phyloP scores from a whole-genome alignment of 768 basidiomycete genomes.

The Mycena capillaripes region DNA sequence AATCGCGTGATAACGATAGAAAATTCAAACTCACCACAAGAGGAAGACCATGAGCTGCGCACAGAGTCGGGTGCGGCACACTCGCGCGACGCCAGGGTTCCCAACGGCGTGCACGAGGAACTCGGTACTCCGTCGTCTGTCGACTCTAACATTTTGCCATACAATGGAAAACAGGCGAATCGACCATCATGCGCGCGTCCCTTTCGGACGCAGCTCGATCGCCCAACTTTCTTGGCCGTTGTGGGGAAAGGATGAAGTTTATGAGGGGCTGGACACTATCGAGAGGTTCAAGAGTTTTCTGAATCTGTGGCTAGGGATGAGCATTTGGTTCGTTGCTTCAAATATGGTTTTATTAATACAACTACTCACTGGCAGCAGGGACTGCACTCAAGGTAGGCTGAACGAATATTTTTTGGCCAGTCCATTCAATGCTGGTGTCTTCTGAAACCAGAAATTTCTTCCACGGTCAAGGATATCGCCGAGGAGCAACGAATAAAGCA shows the following conservation, averaged over 20 bases:
- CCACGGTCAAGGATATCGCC: background rate
- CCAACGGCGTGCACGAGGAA: background rate
- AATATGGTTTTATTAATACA: background rate
- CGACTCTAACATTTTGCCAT: background rate
- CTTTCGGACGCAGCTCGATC: background rate
- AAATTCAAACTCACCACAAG: too few species aligned
- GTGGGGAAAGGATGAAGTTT: constrained; percentile 8
- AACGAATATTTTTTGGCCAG: background rate
- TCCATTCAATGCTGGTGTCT: background rate
- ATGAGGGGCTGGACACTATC: background rate
- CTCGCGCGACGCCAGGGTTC: background rate
- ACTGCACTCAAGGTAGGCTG: background rate
- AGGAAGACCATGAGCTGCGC: too few species aligned
- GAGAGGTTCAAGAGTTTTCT: constrained; percentile 11
- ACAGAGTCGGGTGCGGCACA: background rate
- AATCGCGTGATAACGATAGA: too few species aligned
- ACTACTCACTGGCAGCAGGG: background rate
- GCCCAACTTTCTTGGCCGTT: background rate
- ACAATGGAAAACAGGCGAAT: background rate
- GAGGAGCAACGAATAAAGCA: background rate
- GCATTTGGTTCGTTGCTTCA: background rate
- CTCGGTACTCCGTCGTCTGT: background rate
- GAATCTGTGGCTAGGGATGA: background rate
- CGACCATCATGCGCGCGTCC: background rate
- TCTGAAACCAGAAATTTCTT: background rate